Percentiles rank a stretch among this genome's conserved stretches.
These are phyloP conservation scores for Capsicum rhomboideum DNA, from an alignment of 257 asterid species.

Conservation along the genomic window DNA sequence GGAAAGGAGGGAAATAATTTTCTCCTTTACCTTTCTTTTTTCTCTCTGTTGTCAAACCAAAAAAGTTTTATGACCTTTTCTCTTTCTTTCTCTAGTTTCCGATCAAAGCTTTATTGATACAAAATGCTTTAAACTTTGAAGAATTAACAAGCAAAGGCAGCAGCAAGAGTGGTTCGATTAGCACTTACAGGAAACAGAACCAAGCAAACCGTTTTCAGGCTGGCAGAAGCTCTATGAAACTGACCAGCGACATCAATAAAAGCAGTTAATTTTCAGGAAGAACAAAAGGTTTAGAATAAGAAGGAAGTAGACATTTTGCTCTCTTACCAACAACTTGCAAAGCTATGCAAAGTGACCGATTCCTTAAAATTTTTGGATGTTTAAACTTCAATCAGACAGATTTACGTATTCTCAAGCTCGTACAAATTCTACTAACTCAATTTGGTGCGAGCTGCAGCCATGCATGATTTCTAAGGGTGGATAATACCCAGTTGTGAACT, in stretches of 20 bases:
- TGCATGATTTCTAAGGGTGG: not conserved
- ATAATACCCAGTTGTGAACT: not conserved
- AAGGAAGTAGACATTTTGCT: not conserved
- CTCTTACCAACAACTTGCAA: not conserved
- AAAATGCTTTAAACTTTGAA: not conserved
- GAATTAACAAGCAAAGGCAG: not conserved
- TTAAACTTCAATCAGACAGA: not conserved
- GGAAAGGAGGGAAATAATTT: not conserved
- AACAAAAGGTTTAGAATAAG: not conserved
- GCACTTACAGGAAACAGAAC: not conserved
- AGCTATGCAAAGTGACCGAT: not conserved
- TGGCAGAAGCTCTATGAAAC: not conserved
- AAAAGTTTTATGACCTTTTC: not conserved
- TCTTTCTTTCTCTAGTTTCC: not conserved
- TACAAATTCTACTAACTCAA: not conserved
- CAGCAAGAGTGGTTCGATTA: not conserved
- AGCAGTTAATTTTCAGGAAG: not conserved
- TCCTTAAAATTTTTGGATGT: not conserved
- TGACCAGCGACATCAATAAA: not conserved
- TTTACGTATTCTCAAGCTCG: not conserved
- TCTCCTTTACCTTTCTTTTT: not conserved
- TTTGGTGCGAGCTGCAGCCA: not conserved
- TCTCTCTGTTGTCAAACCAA: not conserved
- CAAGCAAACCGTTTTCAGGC: not conserved
- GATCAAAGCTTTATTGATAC: not conserved